Conservation (phyloP, 345 rosid genomes). For the Noccaea caerulescens region DNA sequence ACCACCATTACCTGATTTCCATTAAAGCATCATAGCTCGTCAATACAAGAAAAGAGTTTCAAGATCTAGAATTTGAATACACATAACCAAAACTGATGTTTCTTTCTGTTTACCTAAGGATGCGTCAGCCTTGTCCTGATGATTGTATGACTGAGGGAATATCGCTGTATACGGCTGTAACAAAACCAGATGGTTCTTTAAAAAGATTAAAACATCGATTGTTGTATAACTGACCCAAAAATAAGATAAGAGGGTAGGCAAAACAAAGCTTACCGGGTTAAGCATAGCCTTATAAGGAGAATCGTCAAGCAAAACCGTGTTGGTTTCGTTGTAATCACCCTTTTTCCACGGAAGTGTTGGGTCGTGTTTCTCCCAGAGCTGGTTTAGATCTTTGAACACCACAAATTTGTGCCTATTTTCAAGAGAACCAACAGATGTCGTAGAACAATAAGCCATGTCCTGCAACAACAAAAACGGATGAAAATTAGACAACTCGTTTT, state of each 20-base stretch:
- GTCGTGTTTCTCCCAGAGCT: slow-evolving; percentile 70
- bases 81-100: too few relatives aligned
- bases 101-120: slow-evolving; percentile 57
- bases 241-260: neutral
- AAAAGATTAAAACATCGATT: neutral
- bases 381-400: slow-evolving; percentile 78
- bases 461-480: slow-evolving; percentile 35
- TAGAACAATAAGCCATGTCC: slow-evolving; percentile 76
- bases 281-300: slow-evolving; percentile 95
- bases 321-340: slow-evolving; percentile 68
- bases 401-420: slow-evolving; percentile 71
- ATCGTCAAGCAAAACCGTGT: slow-evolving; percentile 83
- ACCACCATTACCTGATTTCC: slow-evolving; percentile 63
- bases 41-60: too few relatives aligned
- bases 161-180: slow-evolving; percentile 69
- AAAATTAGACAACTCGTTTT: neutral
- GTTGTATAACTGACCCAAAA: slow-evolving; percentile 7
- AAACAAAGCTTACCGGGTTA: slow-evolving; percentile 72
- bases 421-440: slow-evolving; percentile 54
- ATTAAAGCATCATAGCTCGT: neutral
- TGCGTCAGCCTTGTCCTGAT: slow-evolving; percentile 51
- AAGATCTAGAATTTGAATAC: too few relatives aligned
- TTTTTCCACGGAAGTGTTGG: slow-evolving; percentile 68
- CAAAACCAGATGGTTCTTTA: slow-evolving; percentile 17
- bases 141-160: slow-evolving; percentile 71